Evolutionary conservation across 768 basidiomycete genomes (phyloP), one percentile per base, ranked within the genome.

Genomic region (Boletus fagicola): DNA sequence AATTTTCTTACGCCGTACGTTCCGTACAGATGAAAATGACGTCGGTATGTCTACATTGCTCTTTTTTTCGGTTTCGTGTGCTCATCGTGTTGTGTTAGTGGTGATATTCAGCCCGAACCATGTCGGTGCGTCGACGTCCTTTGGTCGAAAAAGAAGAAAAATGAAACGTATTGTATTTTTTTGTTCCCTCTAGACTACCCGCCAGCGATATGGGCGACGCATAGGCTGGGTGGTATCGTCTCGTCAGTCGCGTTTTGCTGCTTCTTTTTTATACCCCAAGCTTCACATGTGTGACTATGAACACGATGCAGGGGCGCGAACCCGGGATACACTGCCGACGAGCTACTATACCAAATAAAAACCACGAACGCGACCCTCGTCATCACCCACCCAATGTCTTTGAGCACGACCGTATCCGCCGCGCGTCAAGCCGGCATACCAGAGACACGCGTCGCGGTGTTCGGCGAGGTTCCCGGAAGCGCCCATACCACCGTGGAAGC

Each of bases 91-190:
- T 52, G 6, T 20, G 22, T 22, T 46, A 86, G 86, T 86, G 43
- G 83, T 85, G 63, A 62, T 88, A 38, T 83, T 83, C 68, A 83
- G 85, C 60, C 82, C 84, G 13, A 88, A 88, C 61, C 77, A 85
- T 65, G 72, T 83, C 28, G 85, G 86, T 86, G 52, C 61, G 72
- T 69, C 20, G 6, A 12, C 10, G 16, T 45, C 46, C 51, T 44
- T 38, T 15, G 2, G 31, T 36, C 26, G 49, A 30, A 22, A n/a
- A 38, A 12, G 22, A 35, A 5, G 31, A n/a, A 4, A 15, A 16
- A 40, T 5, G 3, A 30, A 20, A 26, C 38, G n/a, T 47, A 43
- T 45, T 36, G 13, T 49, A 35, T 13, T 43, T 42, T 40, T 40
- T 33, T 43, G 31, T 33, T 51, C 33, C 24, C 6, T 46, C n/a